These are phyloP conservation scores for Vachellia pachyceras DNA, from an alignment of 306 rosid species.

Conservation along the genomic window DNA sequence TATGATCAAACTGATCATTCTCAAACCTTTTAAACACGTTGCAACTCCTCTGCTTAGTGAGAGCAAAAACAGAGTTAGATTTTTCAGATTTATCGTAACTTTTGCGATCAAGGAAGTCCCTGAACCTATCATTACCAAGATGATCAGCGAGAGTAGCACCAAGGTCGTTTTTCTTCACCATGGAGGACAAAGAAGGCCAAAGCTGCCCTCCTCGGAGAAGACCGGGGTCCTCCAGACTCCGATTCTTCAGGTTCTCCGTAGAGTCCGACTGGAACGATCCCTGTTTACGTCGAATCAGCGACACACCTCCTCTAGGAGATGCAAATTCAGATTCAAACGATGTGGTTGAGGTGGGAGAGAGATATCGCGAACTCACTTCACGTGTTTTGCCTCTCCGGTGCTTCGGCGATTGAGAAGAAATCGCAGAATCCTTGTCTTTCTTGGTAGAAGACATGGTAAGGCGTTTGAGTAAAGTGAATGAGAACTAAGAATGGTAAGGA, in stretches of 20 bases:
- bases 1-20: constrained; percentile 19
- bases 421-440: constrained; percentile 34
- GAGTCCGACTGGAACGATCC: constrained; percentile 6
- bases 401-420: constrained; percentile 49
- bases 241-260: constrained; percentile 26
- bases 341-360: constrained; percentile 42
- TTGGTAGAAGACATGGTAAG: constrained; percentile 39
- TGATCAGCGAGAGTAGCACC: constrained; percentile 69
- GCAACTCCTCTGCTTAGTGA: constrained; percentile 45
- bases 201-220: constrained; percentile 53
- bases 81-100: background rate
- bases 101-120: constrained; percentile 44
- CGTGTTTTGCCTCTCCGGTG: constrained; percentile 56
- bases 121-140: constrained; percentile 62
- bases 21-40: constrained; percentile 40
- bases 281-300: constrained; percentile 55
- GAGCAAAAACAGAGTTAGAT: constrained; percentile 22
- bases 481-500: background rate
- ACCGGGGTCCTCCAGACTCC: constrained; percentile 47
- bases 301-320: constrained; percentile 46
- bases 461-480: background rate
- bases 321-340: constrained; percentile 39
- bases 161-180: constrained; percentile 40
- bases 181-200: constrained; percentile 65
- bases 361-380: constrained; percentile 62